Evolutionary conservation across 306 rosid genomes (phyloP), one percentile per base, ranked within the genome.

Genomic region (Cicer chorassanicum): DNA sequence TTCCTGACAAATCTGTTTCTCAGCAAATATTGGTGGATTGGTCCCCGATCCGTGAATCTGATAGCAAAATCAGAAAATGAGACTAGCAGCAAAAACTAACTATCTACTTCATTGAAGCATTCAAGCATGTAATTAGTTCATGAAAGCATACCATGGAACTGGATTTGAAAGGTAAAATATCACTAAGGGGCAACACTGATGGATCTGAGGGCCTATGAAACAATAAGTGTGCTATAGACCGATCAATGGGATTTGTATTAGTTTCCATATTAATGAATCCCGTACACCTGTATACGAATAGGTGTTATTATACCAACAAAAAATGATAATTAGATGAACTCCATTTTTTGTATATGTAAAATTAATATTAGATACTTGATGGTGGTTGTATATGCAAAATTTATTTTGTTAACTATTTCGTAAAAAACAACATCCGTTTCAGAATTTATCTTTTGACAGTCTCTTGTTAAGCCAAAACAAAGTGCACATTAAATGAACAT

Each of bases 181-280:
- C 82, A 50, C 42, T 60, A 40, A 73, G 78, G 53, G 86, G 84
- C 81, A 74, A 36, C 40, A 42, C 13, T n/a, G 93, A 87, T 65
- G 85, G 68, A 68, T 89, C 92, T 6, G 83, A 81, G 40, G 97
- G 97, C 77, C 91, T 86, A 81, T 92, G 97, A 80, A 92, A 92
- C 74, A 92, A 75, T 64, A 92, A 78, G 79, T 92, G 96, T 8
- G 96, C 97, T 67, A 92, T 85, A 29, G 96, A 89, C 79, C 97
- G 89, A 74, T 92, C 97, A 19, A 92, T 89, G 43, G 97, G 97
- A 74, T 92, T 92, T 38, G 97, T 92, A 73, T 84, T 84, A 42
- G 92, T 85, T 84, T 92, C 97, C 65, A 92, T 61, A 68, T 85
- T 92, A 81, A 88, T 13, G 42, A 92, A 88, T 19, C 88, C 84